Evolutionary conservation across 2,329 filamentous ascomycete species (phyloP).

Genomic region (Hypoxylon sp.): DNA sequence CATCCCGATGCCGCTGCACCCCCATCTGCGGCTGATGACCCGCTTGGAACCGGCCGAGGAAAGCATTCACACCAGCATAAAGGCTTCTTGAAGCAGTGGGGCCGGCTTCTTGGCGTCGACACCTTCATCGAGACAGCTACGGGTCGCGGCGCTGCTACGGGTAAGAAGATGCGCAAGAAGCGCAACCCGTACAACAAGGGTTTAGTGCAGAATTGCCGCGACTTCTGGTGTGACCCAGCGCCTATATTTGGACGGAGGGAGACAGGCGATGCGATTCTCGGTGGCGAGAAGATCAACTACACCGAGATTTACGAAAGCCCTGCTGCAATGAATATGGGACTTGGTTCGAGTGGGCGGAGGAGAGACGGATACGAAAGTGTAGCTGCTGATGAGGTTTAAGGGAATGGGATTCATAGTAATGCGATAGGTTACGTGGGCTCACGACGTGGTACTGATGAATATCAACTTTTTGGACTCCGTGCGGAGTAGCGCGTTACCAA

Average conservation of each 20-base stretch:
- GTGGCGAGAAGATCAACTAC: constrained; percentile 87
- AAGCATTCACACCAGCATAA: constrained; percentile 67
- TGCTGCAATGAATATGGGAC: constrained; percentile 70
- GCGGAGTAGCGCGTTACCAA: neutral
- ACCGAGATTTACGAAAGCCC: constrained; percentile 91
- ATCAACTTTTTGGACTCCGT: constrained; percentile 12
- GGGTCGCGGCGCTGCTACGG: constrained; percentile 77
- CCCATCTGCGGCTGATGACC: constrained; percentile 60
- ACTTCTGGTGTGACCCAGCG: constrained; percentile 95
- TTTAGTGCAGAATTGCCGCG: constrained; percentile 88
- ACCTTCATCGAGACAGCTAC: constrained; percentile 94
- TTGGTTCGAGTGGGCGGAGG: constrained; percentile 60
- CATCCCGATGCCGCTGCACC: constrained; percentile 72
- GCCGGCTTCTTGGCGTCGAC: constrained; percentile 88
- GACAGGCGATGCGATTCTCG: constrained; percentile 81
- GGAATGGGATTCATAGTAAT: neutral
- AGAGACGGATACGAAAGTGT: constrained; percentile 75
- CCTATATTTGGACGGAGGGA: constrained; percentile 83
- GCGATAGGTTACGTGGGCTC: constrained; percentile 10
- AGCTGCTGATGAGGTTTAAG: constrained; percentile 67
- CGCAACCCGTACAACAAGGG: constrained; percentile 90
- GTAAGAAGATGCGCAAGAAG: constrained; percentile 67
- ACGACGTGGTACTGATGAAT: constrained; percentile 29
- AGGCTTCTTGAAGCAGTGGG: constrained; percentile 84
- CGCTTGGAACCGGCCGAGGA: constrained; percentile 57